Evolutionary conservation across 2,329 filamentous ascomycete species (phyloP).

Genomic region (Coniosporium tulheliwenetii): DNA sequence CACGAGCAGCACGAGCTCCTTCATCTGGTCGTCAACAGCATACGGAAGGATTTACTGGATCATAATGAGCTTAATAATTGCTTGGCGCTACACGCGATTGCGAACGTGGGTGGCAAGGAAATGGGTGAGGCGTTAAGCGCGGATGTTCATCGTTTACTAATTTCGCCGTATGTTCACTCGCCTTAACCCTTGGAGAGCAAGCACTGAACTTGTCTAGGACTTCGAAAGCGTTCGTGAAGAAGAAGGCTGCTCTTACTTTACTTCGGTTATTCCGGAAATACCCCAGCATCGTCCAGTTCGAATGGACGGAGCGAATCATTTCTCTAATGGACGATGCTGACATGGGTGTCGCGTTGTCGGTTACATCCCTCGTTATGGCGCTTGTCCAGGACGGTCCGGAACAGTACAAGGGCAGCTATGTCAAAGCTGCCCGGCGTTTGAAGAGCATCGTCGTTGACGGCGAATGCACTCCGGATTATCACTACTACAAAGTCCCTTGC

Average conservation of each 20-base stretch:
- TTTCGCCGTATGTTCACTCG: constrained; percentile 60
- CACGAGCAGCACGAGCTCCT: constrained; percentile 95
- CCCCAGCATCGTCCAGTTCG: constrained; percentile 81
- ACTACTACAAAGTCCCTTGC: constrained; percentile 99
- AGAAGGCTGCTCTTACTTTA: constrained; percentile 90
- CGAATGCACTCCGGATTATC: constrained; percentile 78
- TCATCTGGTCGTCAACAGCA: constrained; percentile 95
- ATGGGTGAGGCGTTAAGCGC: constrained; percentile 88
- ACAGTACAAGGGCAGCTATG: constrained; percentile 84
- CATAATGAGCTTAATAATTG: constrained; percentile 98
- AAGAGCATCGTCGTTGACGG: constrained; percentile 84
- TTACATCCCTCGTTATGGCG: constrained; percentile 90
- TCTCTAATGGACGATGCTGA: constrained; percentile 97
- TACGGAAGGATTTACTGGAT: constrained; percentile 86
- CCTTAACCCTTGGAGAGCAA: constrained; percentile 1
- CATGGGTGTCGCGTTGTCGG: constrained; percentile 84
- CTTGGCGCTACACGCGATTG: constrained; percentile 88
- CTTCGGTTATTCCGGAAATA: constrained; percentile 89
- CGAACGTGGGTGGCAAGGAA: constrained; percentile 89
- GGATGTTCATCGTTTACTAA: constrained; percentile 85
- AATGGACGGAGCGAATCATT: constrained; percentile 96
- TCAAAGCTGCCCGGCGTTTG: constrained; percentile 78
- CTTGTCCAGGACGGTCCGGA: constrained; percentile 89
- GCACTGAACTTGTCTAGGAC: constrained; percentile 28
- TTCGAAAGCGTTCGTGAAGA: constrained; percentile 97